Conservation (phyloP, 2,329 filamentous ascomycete species). For the Talaromyces amestolkiae region DNA sequence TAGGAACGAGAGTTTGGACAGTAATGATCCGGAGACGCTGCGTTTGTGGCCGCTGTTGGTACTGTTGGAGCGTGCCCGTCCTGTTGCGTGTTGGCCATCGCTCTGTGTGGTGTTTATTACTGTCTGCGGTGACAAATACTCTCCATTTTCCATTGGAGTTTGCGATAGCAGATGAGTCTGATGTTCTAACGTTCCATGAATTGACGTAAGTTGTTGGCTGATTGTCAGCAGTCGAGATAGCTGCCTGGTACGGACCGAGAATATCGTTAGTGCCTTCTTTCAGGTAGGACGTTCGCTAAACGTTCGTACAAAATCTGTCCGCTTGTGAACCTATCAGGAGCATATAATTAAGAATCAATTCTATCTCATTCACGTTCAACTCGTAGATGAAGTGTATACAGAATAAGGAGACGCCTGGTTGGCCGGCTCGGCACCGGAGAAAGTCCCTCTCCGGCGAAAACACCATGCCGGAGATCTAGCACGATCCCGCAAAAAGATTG, state of each 20-base stretch:
- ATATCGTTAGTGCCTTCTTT: background rate
- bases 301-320: no score
- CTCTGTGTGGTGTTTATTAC: slow-evolving; percentile 28
- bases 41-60: slow-evolving; percentile 36
- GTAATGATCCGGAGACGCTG: slow-evolving; percentile 61
- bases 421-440: slow-evolving; percentile 6
- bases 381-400: background rate
- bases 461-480: slow-evolving; percentile 2
- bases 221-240: background rate
- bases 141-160: slow-evolving; percentile 38
- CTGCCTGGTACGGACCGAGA: background rate
- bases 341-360: background rate
- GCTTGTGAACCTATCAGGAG: background rate
- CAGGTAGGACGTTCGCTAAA: background rate
- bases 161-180: background rate
- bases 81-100: slow-evolving; percentile 16
- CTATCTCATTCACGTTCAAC: background rate
- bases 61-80: slow-evolving; percentile 34
- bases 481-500: slow-evolving; percentile 7
- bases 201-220: background rate
- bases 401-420: slow-evolving; percentile 2
- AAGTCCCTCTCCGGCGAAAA: slow-evolving; percentile 16
- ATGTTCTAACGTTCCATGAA: background rate
- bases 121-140: slow-evolving; percentile 24
- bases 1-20: slow-evolving; percentile 70